Evolutionary conservation across 805 yeast genomes (phyloP).

Genomic region (Kluyveromyces aestuarii): DNA sequence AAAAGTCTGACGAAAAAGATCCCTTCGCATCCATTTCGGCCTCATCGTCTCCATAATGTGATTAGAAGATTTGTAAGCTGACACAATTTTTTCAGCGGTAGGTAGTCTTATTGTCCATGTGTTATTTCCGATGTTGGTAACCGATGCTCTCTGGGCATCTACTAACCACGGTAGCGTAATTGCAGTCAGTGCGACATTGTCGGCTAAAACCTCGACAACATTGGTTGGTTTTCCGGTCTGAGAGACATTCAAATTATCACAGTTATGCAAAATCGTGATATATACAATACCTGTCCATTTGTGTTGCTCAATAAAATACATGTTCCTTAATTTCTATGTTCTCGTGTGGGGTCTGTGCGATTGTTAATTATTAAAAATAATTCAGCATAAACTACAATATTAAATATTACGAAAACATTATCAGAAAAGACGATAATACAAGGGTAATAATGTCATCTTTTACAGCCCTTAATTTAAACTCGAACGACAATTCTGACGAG

Average conservation of each 20-base stretch:
- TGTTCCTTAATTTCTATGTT: neutral
- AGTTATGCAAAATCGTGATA: neutral
- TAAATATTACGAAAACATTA: neutral
- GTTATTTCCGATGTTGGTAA: neutral
- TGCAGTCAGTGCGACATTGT: neutral
- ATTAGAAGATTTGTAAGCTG: conserved; percentile 7
- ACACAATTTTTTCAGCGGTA: neutral
- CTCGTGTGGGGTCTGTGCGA: neutral
- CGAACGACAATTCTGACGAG: conserved; percentile 58
- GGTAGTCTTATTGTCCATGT: neutral
- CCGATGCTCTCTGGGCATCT: neutral
- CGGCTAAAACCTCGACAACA: neutral
- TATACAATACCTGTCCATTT: neutral
- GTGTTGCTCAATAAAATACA: conserved; percentile 1
- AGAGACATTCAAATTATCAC: neutral
- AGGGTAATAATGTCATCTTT: conserved; percentile 45
- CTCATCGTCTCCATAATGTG: conserved; percentile 7
- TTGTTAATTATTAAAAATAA: no score
- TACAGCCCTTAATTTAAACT: conserved; percentile 68
- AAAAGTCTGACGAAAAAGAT: conserved; percentile 7
- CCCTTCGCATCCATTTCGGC: conserved; percentile 20
- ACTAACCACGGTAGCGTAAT: neutral
- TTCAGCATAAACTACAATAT: neutral
- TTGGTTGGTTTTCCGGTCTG: neutral
- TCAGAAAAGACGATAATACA: no score